Conservation (phyloP, 1,284 basidiomycete genomes). For the Wolfiporia cocos region DNA sequence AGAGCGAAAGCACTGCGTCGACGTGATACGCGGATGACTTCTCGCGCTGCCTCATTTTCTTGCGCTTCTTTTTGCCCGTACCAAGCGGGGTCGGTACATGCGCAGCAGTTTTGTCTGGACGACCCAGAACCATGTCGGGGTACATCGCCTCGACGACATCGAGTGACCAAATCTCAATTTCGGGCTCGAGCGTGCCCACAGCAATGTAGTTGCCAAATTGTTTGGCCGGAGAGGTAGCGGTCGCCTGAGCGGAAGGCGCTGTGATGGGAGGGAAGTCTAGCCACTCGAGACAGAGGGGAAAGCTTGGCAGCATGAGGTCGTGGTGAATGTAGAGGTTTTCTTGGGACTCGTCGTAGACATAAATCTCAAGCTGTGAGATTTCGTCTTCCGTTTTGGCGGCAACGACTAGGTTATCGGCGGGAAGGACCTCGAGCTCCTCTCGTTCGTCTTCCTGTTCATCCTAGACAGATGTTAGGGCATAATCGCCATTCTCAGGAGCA, state of each 20-base stretch:
- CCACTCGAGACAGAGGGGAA: slow-evolving; percentile 99
- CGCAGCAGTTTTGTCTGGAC: slow-evolving; percentile 80
- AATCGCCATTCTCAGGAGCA: no score
- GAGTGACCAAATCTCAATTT: slow-evolving; percentile 98
- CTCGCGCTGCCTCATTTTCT: slow-evolving; percentile 73
- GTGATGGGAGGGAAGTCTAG: slow-evolving; percentile 84
- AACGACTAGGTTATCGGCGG: slow-evolving; percentile 91
- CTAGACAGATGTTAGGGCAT: slow-evolving; percentile 20
- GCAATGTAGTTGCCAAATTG: slow-evolving; percentile 88
- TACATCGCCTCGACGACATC: slow-evolving; percentile 94
- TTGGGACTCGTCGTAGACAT: slow-evolving; percentile 89
- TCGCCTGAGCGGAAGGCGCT: slow-evolving; percentile 31
- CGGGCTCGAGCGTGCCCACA: slow-evolving; percentile 95
- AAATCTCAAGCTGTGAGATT: slow-evolving; percentile 92
- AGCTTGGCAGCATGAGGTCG: slow-evolving; percentile 95
- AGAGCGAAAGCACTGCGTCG: slow-evolving; percentile 87
- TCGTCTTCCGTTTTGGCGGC: slow-evolving; percentile 97
- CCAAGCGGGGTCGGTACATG: slow-evolving; percentile 72
- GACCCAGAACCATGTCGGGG: slow-evolving; percentile 88
- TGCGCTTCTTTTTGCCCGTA: slow-evolving; percentile 93
- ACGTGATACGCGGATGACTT: slow-evolving; percentile 78
- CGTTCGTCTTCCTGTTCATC: slow-evolving; percentile 82
- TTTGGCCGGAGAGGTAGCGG: slow-evolving; percentile 30
- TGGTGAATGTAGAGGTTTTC: slow-evolving; percentile 97
- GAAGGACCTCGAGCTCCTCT: slow-evolving; percentile 85